These are phyloP conservation scores for Fusarium citri DNA, from an alignment of 2,329 filamentous ascomycete genomes.

Conservation along the genomic window DNA sequence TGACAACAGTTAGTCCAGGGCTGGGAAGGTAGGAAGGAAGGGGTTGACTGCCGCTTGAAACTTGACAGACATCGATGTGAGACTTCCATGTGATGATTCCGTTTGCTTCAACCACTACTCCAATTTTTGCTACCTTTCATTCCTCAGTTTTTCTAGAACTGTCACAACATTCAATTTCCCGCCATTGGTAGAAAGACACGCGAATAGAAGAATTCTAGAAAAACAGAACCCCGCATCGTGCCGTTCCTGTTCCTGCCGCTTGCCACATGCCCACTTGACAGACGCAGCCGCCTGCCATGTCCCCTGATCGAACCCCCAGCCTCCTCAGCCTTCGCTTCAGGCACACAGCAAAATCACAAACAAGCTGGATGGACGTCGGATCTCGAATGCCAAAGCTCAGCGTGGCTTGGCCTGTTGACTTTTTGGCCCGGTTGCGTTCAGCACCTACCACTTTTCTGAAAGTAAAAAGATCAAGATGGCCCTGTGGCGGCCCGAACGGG, in stretches of 20 bases:
- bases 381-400: not conserved
- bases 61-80: not conserved
- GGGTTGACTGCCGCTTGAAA: not conserved
- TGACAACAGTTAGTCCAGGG: not conserved
- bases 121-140: not conserved
- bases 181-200: conserved; percentile 30
- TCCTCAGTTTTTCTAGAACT: not conserved
- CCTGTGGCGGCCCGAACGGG: conserved; percentile 43
- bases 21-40: not conserved
- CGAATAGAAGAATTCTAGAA: conserved; percentile 46
- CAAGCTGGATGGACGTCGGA: not conserved
- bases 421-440: not conserved
- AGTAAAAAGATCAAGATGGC: conserved; percentile 15
- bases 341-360: not conserved
- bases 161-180: not conserved
- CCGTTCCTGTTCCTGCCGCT: conserved; percentile 39
- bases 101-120: not conserved
- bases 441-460: not conserved
- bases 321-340: conserved; percentile 3
- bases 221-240: conserved; percentile 41
- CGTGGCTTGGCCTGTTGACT: conserved; percentile 2
- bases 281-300: conserved; percentile 18
- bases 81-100: not conserved
- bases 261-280: conserved; percentile 29
- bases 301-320: conserved; percentile 12